A percentile compares a stretch with the other conserved stretches of the same genome.
phyloP scores from a whole-genome alignment of 2,329 filamentous ascomycete species.

The Orbilia javanica region DNA sequence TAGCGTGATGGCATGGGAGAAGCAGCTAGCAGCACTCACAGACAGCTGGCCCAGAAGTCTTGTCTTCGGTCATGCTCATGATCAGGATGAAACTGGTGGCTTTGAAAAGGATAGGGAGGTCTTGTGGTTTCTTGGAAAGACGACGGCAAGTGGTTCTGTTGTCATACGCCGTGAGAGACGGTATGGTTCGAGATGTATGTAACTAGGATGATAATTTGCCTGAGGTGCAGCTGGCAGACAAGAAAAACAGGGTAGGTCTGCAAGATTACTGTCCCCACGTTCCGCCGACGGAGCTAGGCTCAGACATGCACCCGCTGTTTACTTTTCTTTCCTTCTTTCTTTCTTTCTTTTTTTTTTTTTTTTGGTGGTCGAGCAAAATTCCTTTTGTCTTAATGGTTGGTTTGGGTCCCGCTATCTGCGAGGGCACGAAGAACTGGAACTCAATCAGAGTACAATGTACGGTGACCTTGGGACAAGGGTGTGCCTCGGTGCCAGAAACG shows the following conservation, averaged over 20 bases:
- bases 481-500: conserved; percentile 38
- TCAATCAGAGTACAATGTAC: not conserved
- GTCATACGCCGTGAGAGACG: conserved; percentile 10
- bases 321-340: not conserved
- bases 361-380: conserved; percentile 6
- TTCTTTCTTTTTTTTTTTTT: conserved; percentile 7
- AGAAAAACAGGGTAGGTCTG: conserved; percentile 32
- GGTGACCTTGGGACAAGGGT: conserved; percentile 35
- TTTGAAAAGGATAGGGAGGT: conserved; percentile 32
- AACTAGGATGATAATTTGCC: conserved; percentile 32
- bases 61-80: conserved; percentile 36
- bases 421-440: conserved; percentile 10
- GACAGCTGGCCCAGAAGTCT: conserved; percentile 29
- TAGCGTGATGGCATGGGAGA: conserved; percentile 28
- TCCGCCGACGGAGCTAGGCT: conserved; percentile 29
- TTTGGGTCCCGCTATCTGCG: conserved; percentile 9
- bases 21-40: conserved; percentile 48
- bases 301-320: conserved; percentile 45
- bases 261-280: conserved; percentile 52
- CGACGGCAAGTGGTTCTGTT: conserved; percentile 24
- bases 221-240: conserved; percentile 30
- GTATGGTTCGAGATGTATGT: conserved; percentile 18
- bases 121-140: conserved; percentile 31
- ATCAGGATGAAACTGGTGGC: conserved; percentile 26
- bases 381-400: conserved; percentile 10